Base-by-base conservation (phyloP, 2,329 filamentous ascomycete genomes). In the Hymenoscyphus repandus region DNA sequence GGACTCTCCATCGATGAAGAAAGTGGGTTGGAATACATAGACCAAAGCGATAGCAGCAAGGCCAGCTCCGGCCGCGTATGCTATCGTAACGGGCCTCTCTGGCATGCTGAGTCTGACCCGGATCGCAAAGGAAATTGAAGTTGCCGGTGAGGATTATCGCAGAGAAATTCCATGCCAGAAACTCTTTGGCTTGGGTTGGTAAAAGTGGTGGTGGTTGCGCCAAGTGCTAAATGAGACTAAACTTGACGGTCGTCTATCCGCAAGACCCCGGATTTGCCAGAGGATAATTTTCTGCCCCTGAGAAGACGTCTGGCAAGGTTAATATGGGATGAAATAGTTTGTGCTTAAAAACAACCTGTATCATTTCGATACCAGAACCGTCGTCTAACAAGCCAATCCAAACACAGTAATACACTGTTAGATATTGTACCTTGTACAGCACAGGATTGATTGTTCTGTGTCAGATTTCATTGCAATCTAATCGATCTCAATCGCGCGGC, bases 1-100 rank as follows among this genome's bases (percentile, higher is more conserved):
- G 46, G 84, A 79, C 50, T 93, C 87, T 65, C 85, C 83, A 71
- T 99, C 92, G 68, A 97, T 85, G 63, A 95, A 88, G 70, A 92
- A 97, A 47, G 91, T 97, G n/a, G 93, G 93, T 7, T 86, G 90
- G 71, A 99, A 97, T 62, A 97, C 92, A 71, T 97, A 99, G 68
- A 97, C 88, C 51, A 97, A 81, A 31, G 93, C 92, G 56, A 95
- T 88, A 55, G 93, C 93, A 50, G 93, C 93, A 56, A 99, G 85
- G 49, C 91, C 96, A 54, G 92, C 93, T 62, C 92, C 92, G 53
- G 92, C 93, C 64, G 93, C 93, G 72, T 99, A 99, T 40, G 90
- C 89, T 62, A 93, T 86, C 6, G 86, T 90, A 52, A 89, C 78
- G 49, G 84, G 83, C 74, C 86, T 90, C 67, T 93, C 88, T 63